Base-by-base conservation (phyloP, 208 protist genomes). In the Wallacemonas sp. region DNA sequence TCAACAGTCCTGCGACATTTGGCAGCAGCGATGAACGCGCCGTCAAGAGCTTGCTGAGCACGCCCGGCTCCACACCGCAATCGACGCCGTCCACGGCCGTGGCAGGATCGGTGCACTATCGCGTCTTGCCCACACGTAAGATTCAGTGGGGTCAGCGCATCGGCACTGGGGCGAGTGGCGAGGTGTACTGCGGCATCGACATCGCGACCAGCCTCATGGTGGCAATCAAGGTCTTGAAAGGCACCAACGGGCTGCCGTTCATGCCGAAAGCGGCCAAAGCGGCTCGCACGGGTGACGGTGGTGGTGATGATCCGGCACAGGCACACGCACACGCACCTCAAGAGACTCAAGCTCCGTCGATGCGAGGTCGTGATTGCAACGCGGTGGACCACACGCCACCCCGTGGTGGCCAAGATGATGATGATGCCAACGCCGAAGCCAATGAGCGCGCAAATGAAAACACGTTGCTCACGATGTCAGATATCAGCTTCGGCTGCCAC, bases 141-240 rank as follows among this genome's bases (percentile, higher is more conserved):
- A 56, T 86, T 41, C 81, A 90, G 61, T 88, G 83, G 79, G 87
- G 83, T 23, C 65, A 54, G 30, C 71, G 68, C 32, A 83, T 93
- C 64, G 87, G 83, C 26, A 57, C 60, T 12, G 87, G 87, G 19
- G 76, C 79, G 26, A 84, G 72, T 49, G 78, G 84, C 6, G 75
- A 81, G 14, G 87, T 93, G 44, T 90, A 84, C 72, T 71, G 76
- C 32, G 83, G 84, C 30, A 93, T 93, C 46, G 84, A 90, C 71
- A 56, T 88, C 1, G 64, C 71, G 17, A 78, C 81, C 0, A 82
- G 83, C 1, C 63, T 65, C 6, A 81, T 73, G 48, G 63, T 93
- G 6, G 87, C 87, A 1, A 81, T 93, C 47, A 93, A 93, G 44
- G 81, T 93, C n/a, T 41, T 93, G 44, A 83, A 87, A 29, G 80